These are phyloP conservation scores for Yamagishiella unicocca DNA, from an alignment of 139 green algal species.

Conservation along the genomic window DNA sequence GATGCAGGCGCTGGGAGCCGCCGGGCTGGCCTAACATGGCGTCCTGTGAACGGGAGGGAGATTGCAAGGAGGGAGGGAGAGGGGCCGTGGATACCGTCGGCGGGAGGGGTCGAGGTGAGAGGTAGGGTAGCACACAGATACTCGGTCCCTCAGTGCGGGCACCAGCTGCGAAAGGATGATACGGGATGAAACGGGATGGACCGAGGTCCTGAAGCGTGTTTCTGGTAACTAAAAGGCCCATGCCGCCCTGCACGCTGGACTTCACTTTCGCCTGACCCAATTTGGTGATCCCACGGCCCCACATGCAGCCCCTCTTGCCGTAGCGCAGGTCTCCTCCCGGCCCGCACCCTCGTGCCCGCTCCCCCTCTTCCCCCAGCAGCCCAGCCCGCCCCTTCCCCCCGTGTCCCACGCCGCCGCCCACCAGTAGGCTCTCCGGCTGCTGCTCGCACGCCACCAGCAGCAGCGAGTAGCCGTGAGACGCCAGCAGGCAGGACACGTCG, in stretches of 20 bases:
- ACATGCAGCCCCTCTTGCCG: no score
- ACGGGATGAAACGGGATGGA: no score
- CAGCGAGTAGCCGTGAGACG: slow-evolving; percentile 12
- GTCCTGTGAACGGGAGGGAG: neutral
- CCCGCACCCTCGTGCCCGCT: neutral
- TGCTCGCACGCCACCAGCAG: slow-evolving; percentile 42
- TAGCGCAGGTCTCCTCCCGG: neutral
- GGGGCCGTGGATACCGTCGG: no score
- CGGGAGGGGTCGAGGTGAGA: no score
- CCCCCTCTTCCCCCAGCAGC: neutral
- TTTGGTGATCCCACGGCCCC: no score
- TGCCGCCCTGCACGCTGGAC: no score
- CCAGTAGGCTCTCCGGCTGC: slow-evolving; percentile 37
- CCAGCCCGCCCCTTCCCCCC: neutral
- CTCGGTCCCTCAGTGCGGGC: no score
- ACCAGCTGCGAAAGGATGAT: no score
- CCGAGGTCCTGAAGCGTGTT: no score
- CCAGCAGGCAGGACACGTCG: slow-evolving; percentile 6
- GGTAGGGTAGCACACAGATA: no score
- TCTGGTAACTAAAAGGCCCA: no score
- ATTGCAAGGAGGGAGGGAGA: neutral
- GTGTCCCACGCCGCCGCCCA: neutral
- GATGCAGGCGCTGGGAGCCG: slow-evolving; percentile 3
- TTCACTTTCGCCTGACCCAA: no score
- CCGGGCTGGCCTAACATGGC: neutral